A percentile compares a stretch with the other conserved stretches of the same genome.
These are phyloP conservation scores for Rhizopogon vulgaris DNA, from an alignment of 768 basidiomycete species.

Conservation along the genomic window DNA sequence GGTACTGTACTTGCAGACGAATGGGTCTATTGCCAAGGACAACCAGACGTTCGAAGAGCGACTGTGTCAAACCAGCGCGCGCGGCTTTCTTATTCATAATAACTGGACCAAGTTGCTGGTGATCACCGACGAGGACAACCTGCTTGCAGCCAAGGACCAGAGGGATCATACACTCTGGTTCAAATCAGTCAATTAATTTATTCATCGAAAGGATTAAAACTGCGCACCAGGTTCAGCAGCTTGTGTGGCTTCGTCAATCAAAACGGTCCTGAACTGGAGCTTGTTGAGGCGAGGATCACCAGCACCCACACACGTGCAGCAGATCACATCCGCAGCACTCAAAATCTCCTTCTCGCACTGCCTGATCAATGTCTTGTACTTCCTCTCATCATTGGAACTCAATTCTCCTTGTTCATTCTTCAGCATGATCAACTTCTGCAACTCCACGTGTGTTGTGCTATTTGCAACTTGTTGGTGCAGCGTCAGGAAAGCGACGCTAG, in stretches of 20 bases:
- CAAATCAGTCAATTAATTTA: conserved; percentile 10
- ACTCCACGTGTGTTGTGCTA: conserved; percentile 90
- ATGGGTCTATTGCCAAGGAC: conserved; percentile 94
- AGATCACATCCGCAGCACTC: conserved; percentile 93
- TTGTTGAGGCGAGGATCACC: conserved; percentile 95
- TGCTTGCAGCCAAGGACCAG: conserved; percentile 97
- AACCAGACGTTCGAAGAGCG: conserved; percentile 95
- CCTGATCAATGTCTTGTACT: conserved; percentile 92
- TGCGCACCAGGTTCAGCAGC: conserved; percentile 88
- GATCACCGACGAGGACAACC: conserved; percentile 95
- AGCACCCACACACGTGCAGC: conserved; percentile 95
- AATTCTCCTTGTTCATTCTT: conserved; percentile 98
- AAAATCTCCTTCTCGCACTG: conserved; percentile 98
- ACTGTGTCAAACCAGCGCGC: conserved; percentile 96
- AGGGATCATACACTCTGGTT: conserved; percentile 96
- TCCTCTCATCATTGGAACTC: conserved; percentile 93
- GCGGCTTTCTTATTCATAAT: conserved; percentile 99
- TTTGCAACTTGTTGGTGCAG: conserved; percentile 97
- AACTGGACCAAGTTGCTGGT: conserved; percentile 94
- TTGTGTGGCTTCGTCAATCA: conserved; percentile 98
- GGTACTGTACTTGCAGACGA: conserved; percentile 97
- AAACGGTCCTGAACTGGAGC: conserved; percentile 95
- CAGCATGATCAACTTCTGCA: conserved; percentile 96
- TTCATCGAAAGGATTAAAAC: neutral
- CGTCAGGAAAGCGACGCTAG: conserved; percentile 90